Base-by-base conservation (phyloP, 768 basidiomycete genomes). In the Tulasnella sp. region DNA sequence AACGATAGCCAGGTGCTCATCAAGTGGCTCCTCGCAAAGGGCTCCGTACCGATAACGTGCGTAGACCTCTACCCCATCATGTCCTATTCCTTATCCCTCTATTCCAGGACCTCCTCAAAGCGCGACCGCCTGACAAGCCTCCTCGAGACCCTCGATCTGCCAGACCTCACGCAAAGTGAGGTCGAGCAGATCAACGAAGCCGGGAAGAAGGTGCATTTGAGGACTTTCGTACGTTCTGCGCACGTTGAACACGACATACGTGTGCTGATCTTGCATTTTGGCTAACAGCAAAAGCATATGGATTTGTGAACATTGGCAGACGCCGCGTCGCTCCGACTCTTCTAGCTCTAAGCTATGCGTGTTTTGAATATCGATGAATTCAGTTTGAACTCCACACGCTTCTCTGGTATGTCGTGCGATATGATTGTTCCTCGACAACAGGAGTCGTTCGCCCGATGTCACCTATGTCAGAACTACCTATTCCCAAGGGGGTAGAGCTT, bases 1-100 rank as follows among this genome's bases (percentile, higher is more conserved):
- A 40, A 9, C 52, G 37, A 54, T 40, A 40, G 39, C 14, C 52
- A 54, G 37, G 39, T 54, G 12, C 52, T 54, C 11, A 35, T 40
- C 6, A 54, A 54, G 52, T 54, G 52, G 52, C 17, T 40, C 11
- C 14, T 37, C 37, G 34, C 52, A 6, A 12, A 41, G 12, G 52
- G 21, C 19, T 36, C 39, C 15, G 2, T 54, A 21, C 23, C 52
- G 14, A 54, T 54, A 36, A 54, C 52, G 52, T 54, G 32, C 17
- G 52, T 17, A 4, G 4, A 19, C n/a, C 14, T 40, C 6, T n/a
- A 39, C 12, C 3, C 6, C 8, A 7, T 17, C 42, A 11, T 5
- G 23, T 23, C 21, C 9, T 19, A 41, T 17, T n/a, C n/a, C 31
- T 25, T 53, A 19, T 23, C 25, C 19, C 12, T 25, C 6, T 3